Base-by-base conservation (phyloP, 805 yeast species). In the Ogataea pilisensis region DNA sequence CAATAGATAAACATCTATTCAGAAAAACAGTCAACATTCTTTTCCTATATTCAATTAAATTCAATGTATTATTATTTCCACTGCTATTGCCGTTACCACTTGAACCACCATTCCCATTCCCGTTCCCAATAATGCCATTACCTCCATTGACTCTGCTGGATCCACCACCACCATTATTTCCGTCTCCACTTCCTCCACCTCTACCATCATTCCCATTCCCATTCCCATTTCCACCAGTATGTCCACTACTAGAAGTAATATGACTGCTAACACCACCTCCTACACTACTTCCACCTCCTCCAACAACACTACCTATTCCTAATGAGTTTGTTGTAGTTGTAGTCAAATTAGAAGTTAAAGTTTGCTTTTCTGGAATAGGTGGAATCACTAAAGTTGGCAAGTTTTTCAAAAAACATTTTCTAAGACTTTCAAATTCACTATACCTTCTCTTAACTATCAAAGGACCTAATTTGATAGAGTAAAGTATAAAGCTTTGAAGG, bases 291-390 rank as follows among this genome's bases (percentile, higher is more conserved):
- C n/a, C 49, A 8, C 27, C 34, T 12, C n/a, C 21, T 25, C 33
- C 25, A 20, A 37, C 12, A 22, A 37, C 50, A 3, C 45, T 42
- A 19, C 39, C 41, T 8, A 51, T 44, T 2, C 60, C 58, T 2
- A 60, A 37, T 4, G 62, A 57, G 26, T 50, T 54, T 12, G 60
- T 48, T 7, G 65, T 60, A 2, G 63, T 59, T 13, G 58, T 47
- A 11, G 59, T 51, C 20, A 63, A 46, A 41, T 58, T 63, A 4
- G 68, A 62, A 11, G 54, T 56, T 48, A 85, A 58, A 13, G 85
- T 72, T 59, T 85, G 91, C 58, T 85, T 85, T 60, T 82, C 85
- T 0, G 99, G 99, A 8, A 93, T 91, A 1, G 98, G 97, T 6
- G 99, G 99, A 5, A 93, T 78, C 3, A 93, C 75, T 4, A 80